Evolutionary conservation across 441 rosid genomes (phyloP).

Genomic region (Adansonia rubrostipa): DNA sequence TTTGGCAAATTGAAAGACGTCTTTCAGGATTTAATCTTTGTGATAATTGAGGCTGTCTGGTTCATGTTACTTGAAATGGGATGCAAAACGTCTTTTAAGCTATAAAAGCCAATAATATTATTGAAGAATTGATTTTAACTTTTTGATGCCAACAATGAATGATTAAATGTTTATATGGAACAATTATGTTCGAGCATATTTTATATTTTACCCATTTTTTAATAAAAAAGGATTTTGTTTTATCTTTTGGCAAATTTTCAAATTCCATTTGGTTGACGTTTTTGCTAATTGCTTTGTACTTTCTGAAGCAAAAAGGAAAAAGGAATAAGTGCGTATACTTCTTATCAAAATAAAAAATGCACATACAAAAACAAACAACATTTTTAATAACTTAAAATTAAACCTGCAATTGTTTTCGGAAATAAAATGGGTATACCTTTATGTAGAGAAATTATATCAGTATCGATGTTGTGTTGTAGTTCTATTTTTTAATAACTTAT

Average conservation of each 20-base stretch:
- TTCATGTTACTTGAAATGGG: background rate
- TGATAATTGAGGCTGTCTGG: background rate
- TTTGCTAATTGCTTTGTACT: background rate
- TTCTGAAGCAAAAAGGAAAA: background rate
- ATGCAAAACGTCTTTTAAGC: background rate
- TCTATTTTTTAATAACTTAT: background rate
- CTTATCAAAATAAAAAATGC: background rate
- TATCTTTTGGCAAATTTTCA: background rate
- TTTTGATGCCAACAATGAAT: background rate
- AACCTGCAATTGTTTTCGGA: background rate
- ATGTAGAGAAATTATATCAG: conserved; percentile 2
- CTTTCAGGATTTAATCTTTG: background rate
- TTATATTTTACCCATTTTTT: background rate
- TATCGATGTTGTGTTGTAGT: background rate
- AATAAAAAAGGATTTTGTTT: background rate
- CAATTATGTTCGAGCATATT: background rate
- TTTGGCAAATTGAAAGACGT: background rate
- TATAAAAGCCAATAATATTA: background rate
- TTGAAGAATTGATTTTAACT: background rate
- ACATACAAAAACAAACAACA: background rate
- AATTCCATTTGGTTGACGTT: conserved; percentile 1
- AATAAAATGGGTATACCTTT: background rate
- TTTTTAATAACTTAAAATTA: background rate
- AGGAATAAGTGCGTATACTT: background rate
- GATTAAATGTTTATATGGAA: background rate